These are phyloP conservation scores for Arachnomyces sp. DNA, from an alignment of 2,329 filamentous ascomycete species.

Conservation along the genomic window DNA sequence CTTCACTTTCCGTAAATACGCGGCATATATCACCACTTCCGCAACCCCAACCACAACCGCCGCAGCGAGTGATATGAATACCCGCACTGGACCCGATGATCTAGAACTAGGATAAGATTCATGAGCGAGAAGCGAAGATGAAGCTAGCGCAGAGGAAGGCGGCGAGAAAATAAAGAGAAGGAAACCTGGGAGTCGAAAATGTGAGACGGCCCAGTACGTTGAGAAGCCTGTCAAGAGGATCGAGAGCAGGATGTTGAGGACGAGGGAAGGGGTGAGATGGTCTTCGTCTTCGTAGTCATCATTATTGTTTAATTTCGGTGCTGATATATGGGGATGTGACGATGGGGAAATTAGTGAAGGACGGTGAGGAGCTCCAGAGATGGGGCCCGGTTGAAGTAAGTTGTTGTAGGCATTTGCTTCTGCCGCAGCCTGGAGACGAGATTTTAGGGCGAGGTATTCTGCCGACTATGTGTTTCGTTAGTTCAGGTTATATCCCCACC, in stretches of 20 bases:
- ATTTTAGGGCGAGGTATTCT: constrained; percentile 85
- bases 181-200: constrained; percentile 28
- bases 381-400: constrained; percentile 59
- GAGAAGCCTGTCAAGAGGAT: constrained; percentile 59
- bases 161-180: constrained; percentile 13
- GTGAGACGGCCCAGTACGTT: constrained; percentile 36
- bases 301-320: constrained; percentile 31
- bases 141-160: constrained; percentile 12
- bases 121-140: constrained; percentile 6
- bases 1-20: constrained; percentile 39
- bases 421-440: constrained; percentile 70
- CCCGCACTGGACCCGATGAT: constrained; percentile 28
- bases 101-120: constrained; percentile 10
- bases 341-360: constrained; percentile 44
- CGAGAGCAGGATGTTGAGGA: constrained; percentile 83
- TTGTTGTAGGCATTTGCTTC: constrained; percentile 75
- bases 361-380: constrained; percentile 22
- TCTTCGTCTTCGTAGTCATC: constrained; percentile 25
- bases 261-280: constrained; percentile 47
- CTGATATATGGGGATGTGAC: constrained; percentile 48
- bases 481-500: neutral
- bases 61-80: constrained; percentile 33
- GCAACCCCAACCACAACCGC: constrained; percentile 39
- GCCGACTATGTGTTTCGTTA: constrained; percentile 48
- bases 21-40: constrained; percentile 40